Conservation (phyloP, 2,329 filamentous ascomycete species). For the Diaporthe ilicicola region DNA sequence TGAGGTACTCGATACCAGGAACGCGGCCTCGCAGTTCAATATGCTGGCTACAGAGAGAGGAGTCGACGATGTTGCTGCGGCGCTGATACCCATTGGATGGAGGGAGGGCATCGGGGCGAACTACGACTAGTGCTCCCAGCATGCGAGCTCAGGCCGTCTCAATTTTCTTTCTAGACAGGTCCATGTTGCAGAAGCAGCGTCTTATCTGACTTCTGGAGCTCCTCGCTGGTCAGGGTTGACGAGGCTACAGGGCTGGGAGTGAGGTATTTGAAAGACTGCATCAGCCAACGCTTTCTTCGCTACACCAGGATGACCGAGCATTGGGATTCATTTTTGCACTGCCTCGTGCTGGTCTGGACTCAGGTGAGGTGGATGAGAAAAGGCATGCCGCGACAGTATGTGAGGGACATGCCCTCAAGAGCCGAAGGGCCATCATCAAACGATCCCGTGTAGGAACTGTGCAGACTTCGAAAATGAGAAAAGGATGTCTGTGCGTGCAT, state of each 20-base stretch:
- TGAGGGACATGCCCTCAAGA: not conserved
- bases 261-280: not conserved
- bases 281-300: not conserved
- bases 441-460: not conserved
- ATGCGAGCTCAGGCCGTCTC: too few relatives aligned
- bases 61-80: conserved; percentile 84
- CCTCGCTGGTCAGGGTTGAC: too few relatives aligned
- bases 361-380: too few relatives aligned
- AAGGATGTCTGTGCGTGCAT: not conserved
- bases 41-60: conserved; percentile 93
- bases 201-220: not conserved
- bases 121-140: conserved; percentile 9
- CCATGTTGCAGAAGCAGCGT: not conserved
- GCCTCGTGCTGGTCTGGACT: not conserved
- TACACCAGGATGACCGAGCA: not conserved
- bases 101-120: conserved; percentile 63
- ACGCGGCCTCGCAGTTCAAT: conserved; percentile 95
- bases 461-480: too few relatives aligned
- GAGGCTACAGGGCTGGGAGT: not conserved
- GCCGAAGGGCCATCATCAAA: not conserved
- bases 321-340: not conserved
- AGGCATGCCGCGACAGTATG: not conserved
- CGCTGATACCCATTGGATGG: conserved; percentile 88
- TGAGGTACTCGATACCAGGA: conserved; percentile 90
- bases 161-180: not conserved